These are phyloP conservation scores for Trichothecium roseum DNA, from an alignment of 2,329 filamentous ascomycete genomes.

Conservation along the genomic window DNA sequence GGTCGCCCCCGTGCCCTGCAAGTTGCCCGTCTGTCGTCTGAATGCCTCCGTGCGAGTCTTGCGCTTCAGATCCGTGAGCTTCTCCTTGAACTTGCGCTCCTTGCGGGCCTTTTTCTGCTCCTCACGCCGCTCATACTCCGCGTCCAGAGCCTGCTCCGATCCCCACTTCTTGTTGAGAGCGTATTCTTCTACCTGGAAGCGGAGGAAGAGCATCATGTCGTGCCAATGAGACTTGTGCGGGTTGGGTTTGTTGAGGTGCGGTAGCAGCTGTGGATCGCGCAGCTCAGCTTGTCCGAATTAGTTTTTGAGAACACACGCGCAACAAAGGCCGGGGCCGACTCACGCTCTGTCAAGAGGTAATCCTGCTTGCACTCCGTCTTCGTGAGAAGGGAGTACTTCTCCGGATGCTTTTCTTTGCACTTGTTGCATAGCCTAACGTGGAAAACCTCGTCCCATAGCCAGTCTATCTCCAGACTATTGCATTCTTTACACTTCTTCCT, in stretches of 20 bases:
- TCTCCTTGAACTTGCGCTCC: slow-evolving; percentile 84
- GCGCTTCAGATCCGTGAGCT: slow-evolving; percentile 83
- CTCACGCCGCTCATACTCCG: slow-evolving; percentile 74
- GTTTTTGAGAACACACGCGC: too few species aligned
- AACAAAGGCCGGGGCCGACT: too few species aligned
- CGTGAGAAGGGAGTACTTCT: slow-evolving; percentile 90
- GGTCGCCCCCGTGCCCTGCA: slow-evolving; percentile 40
- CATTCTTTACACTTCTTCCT: slow-evolving; percentile 79
- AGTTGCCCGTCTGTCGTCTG: slow-evolving; percentile 54
- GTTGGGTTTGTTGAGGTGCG: slow-evolving; percentile 81
- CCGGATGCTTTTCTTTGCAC: slow-evolving; percentile 83
- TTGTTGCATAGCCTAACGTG: slow-evolving; percentile 61
- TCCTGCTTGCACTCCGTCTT: slow-evolving; percentile 96
- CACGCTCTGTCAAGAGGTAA: slow-evolving; percentile 86
- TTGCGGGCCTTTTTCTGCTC: slow-evolving; percentile 74
- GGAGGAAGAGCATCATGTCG: slow-evolving; percentile 96
- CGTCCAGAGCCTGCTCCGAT: slow-evolving; percentile 72
- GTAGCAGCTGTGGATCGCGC: slow-evolving; percentile 76
- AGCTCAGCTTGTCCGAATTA: slow-evolving; percentile 56
- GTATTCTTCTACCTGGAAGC: slow-evolving; percentile 90
- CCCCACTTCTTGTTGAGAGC: slow-evolving; percentile 90
- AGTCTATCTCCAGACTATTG: slow-evolving; percentile 77
- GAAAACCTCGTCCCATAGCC: slow-evolving; percentile 86
- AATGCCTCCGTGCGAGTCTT: slow-evolving; percentile 88
- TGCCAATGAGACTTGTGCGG: slow-evolving; percentile 95